Conservation (phyloP, 371 early-diverging fungal genomes). For the Dichotomocladium elegans region DNA sequence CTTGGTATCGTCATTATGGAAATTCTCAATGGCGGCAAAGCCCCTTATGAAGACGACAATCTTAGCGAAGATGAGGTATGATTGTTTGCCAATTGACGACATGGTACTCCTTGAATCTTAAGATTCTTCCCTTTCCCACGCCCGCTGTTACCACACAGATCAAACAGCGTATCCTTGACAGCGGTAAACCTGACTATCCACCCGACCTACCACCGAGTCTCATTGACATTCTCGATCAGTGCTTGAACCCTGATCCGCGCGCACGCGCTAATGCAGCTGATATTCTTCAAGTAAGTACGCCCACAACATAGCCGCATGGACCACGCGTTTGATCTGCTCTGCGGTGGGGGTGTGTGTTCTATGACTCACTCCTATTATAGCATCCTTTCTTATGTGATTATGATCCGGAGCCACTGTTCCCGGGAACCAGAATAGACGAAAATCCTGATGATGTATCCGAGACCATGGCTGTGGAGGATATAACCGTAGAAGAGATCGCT, state of each 20-base stretch:
- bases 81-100: background rate
- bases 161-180: slow-evolving; percentile 40
- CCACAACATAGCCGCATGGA: background rate
- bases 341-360: background rate
- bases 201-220: slow-evolving; percentile 29
- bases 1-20: slow-evolving; percentile 48
- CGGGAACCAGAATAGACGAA: slow-evolving; percentile 9
- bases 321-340: background rate
- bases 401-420: slow-evolving; percentile 36
- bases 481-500: background rate
- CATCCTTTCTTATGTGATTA: slow-evolving; percentile 39
- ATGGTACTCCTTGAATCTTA: background rate
- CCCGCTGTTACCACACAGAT: slow-evolving; percentile 18
- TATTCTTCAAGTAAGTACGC: slow-evolving; percentile 28
- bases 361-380: slow-evolving; percentile 16
- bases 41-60: slow-evolving; percentile 50
- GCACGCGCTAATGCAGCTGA: slow-evolving; percentile 27
- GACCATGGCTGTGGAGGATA: no score
- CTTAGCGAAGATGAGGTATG: slow-evolving; percentile 43
- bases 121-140: background rate
- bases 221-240: slow-evolving; percentile 33
- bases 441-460: slow-evolving; percentile 4
- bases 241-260: slow-evolving; percentile 36
- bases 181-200: slow-evolving; percentile 37
- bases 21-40: slow-evolving; percentile 43